Base-by-base conservation (phyloP, 2,329 filamentous ascomycete species). In the Pyrenophora teres region DNA sequence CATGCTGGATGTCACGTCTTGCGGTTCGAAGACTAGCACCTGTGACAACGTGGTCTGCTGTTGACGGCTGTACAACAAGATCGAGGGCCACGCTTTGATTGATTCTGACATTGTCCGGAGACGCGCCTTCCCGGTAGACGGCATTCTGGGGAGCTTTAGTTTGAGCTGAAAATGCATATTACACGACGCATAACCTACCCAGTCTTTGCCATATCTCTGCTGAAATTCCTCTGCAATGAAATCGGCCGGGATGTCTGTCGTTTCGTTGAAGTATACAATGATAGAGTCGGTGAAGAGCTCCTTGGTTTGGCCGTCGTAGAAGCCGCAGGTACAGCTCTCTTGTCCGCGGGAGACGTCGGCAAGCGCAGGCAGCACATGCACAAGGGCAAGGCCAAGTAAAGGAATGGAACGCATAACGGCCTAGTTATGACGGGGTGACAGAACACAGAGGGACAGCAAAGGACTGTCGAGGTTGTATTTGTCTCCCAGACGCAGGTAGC, bases 241-340 rank as follows among this genome's bases (percentile, higher is more conserved):
- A 13, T 74, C 67, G 12, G 66, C 56, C 3, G 71, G 69, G 10
- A 76, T 48, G 13, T 46, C 64, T 6, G 59, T 59, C 2, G 78
- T 77, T 52, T 81, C 79, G 57, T 81, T 81, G 71, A 81, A 81
- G 63, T 80, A 81, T 4, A 77, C 67, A 40, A 81, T 77, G 21
- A 78, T 71, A 6, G 75, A 75, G 38, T 81, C 78, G 0, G 78
- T 81, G 55, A 75, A 80, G 9, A 78, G 56, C 15, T 71, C 58
- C 7, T 69, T 60, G 2, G 73, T 74, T 6, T 60, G 51, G 1
- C 61, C 51, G 54, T 81, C 78, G 50, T 74, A 72, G 51, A 76
- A 81, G 10, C 79, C 79, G 57, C 79, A 81, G 21, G 71, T 68
- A 54, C 79, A 81, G 49, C 73, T 68, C 8, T 53, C 54, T n/a